Conservation (phyloP, 345 rosid genomes). For the Pugionium cornutum region DNA sequence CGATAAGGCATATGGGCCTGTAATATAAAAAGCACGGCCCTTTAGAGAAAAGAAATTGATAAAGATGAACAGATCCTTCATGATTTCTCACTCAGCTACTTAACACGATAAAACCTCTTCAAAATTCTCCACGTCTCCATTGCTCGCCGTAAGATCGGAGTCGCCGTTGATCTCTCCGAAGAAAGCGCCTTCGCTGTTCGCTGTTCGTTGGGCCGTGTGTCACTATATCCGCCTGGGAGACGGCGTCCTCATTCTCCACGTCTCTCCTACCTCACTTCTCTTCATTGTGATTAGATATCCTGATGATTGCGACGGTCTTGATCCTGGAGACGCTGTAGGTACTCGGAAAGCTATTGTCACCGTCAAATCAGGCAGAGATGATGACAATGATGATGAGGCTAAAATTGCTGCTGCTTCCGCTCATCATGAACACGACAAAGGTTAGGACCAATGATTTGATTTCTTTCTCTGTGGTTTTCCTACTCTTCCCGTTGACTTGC, state of each 20-base stretch:
- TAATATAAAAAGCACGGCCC: too few species aligned
- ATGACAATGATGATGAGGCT: constrained; percentile 35
- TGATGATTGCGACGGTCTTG: constrained; percentile 52
- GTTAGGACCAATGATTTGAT: constrained; percentile 36
- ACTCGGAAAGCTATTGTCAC: constrained; percentile 45
- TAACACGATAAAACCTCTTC: too few species aligned
- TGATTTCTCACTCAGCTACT: too few species aligned
- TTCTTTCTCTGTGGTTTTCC: background rate
- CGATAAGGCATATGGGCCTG: too few species aligned
- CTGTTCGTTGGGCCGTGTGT: constrained; percentile 64
- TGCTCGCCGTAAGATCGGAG: constrained; percentile 86
- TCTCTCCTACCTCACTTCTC: constrained; percentile 92
- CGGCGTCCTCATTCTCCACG: constrained; percentile 91
- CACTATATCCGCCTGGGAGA: constrained; percentile 94
- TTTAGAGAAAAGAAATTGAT: too few species aligned
- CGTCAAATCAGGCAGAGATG: constrained; percentile 37
- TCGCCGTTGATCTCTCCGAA: constrained; percentile 89
- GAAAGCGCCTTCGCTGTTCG: constrained; percentile 80
- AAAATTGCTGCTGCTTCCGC: constrained; percentile 30
- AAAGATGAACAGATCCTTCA: too few species aligned
- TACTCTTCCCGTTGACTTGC: background rate
- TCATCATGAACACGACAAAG: constrained; percentile 44
- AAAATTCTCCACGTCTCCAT: constrained; percentile 34
- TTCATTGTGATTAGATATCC: constrained; percentile 83
- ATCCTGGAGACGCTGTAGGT: constrained; percentile 33